Percentiles rank a stretch among this genome's conserved stretches.
phyloP scores from a whole-genome alignment of 2,329 filamentous ascomycete species.

The Chrysoporthe austroafricana region DNA sequence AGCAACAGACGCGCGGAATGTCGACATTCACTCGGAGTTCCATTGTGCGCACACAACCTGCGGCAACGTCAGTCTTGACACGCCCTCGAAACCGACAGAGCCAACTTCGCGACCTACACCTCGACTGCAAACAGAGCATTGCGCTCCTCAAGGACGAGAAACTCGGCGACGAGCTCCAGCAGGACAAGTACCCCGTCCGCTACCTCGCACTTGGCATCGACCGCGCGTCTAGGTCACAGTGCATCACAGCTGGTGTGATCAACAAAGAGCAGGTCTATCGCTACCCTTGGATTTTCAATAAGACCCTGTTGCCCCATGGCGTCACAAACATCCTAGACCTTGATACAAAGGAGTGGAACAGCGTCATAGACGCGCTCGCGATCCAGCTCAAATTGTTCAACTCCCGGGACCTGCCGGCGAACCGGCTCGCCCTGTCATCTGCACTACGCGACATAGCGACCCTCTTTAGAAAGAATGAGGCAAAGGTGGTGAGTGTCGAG shows the following conservation, averaged over 20 bases:
- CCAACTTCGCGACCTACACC: constrained; percentile 24
- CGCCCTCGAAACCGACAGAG: neutral
- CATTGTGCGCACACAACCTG: neutral
- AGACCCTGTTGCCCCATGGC: constrained; percentile 36
- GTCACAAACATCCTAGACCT: constrained; percentile 37
- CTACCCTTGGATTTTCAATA: constrained; percentile 34
- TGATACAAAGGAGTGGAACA: neutral
- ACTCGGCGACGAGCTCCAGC: constrained; percentile 45
- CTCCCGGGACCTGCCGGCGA: too few species aligned
- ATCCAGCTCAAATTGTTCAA: constrained; percentile 53
- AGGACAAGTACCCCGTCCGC: constrained; percentile 44
- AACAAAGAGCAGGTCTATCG: neutral
- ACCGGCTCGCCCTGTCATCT: constrained; percentile 41
- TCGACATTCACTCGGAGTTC: neutral
- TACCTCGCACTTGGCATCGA: constrained; percentile 69
- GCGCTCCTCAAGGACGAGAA: constrained; percentile 41
- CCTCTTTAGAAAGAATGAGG: constrained; percentile 52
- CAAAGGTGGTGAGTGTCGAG: constrained; percentile 49
- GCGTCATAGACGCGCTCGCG: constrained; percentile 36
- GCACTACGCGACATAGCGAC: constrained; percentile 59
- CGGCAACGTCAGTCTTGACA: neutral
- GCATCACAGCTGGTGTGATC: constrained; percentile 50
- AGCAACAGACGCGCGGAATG: constrained; percentile 21
- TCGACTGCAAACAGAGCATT: constrained; percentile 3
- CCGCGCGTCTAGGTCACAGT: constrained; percentile 63